Evolutionary conservation across 805 yeast species (phyloP).

Genomic region (Candida oleophila): DNA sequence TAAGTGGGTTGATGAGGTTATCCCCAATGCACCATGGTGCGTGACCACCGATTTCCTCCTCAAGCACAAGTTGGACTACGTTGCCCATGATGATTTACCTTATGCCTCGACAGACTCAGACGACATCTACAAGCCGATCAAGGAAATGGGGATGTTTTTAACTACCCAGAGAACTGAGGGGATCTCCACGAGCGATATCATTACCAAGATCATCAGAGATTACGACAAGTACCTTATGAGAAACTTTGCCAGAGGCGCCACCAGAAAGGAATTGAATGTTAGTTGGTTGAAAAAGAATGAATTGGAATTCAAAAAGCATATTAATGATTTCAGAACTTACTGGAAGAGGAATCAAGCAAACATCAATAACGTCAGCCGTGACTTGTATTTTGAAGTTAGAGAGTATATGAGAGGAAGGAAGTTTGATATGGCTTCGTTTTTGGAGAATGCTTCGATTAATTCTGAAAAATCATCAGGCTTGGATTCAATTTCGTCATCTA

Average conservation of each 20-base stretch:
- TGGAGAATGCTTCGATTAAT: conserved; percentile 20
- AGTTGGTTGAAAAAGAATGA: conserved; percentile 98
- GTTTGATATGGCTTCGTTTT: conserved; percentile 25
- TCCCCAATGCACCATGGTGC: conserved; percentile 94
- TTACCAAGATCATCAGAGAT: conserved; percentile 91
- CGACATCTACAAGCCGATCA: conserved; percentile 91
- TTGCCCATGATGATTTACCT: conserved; percentile 97
- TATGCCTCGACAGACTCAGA: conserved; percentile 86
- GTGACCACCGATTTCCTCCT: conserved; percentile 78
- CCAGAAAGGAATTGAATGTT: conserved; percentile 92
- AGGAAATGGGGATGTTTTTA: conserved; percentile 84
- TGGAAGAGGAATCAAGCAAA: conserved; percentile 74
- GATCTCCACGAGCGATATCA: conserved; percentile 91
- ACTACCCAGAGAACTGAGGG: conserved; percentile 98
- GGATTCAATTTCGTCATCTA: conserved; percentile 13
- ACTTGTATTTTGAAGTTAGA: conserved; percentile 80
- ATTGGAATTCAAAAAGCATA: conserved; percentile 87
- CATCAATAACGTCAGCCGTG: conserved; percentile 72
- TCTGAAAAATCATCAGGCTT: conserved; percentile 12
- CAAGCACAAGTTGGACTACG: conserved; percentile 85
- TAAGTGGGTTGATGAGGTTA: conserved; percentile 96
- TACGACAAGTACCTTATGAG: conserved; percentile 96
- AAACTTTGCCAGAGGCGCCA: conserved; percentile 96
- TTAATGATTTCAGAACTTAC: conserved; percentile 80
- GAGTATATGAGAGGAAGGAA: conserved; percentile 60